Conservation (phyloP, 306 rosid genomes). For the Sicyos edulis region DNA sequence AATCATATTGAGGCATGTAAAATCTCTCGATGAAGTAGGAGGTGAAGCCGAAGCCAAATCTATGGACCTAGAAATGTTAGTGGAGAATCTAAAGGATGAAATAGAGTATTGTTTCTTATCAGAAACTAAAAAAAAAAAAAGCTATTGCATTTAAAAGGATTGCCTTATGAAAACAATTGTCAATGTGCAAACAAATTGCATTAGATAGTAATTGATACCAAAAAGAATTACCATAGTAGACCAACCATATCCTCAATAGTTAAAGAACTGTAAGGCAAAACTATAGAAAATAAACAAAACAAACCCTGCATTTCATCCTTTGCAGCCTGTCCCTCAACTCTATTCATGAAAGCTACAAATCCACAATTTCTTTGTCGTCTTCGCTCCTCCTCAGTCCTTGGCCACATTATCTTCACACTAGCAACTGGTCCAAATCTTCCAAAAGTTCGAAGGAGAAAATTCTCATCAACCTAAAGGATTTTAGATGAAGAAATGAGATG, state of each 20-base stretch:
- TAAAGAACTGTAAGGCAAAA: background rate
- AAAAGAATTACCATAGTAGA: constrained; percentile 1
- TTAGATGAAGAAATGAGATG: constrained; percentile 26
- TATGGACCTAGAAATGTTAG: background rate
- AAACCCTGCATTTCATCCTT: constrained; percentile 99
- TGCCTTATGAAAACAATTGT: background rate
- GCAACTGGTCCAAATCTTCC: constrained; percentile 99
- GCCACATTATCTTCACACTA: constrained; percentile 99
- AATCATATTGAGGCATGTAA: background rate
- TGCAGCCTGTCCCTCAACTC: constrained; percentile 98
- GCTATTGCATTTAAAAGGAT: background rate
- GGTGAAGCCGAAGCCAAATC: background rate
- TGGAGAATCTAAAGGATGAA: constrained; percentile 8
- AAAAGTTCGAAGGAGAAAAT: constrained; percentile 94
- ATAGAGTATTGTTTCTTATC: no score
- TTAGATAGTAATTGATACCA: background rate
- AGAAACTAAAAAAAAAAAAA: no score
- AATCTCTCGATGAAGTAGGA: background rate
- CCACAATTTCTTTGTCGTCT: constrained; percentile 99
- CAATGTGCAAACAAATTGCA: background rate
- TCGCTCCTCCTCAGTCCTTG: constrained; percentile 98
- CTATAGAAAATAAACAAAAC: constrained; percentile 8
- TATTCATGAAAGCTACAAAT: constrained; percentile 99
- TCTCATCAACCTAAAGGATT: constrained; percentile 76
- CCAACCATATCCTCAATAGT: background rate